These are phyloP conservation scores for Geranomyces michiganensis DNA, from an alignment of 192 early-diverging fungal genomes.

Conservation along the genomic window DNA sequence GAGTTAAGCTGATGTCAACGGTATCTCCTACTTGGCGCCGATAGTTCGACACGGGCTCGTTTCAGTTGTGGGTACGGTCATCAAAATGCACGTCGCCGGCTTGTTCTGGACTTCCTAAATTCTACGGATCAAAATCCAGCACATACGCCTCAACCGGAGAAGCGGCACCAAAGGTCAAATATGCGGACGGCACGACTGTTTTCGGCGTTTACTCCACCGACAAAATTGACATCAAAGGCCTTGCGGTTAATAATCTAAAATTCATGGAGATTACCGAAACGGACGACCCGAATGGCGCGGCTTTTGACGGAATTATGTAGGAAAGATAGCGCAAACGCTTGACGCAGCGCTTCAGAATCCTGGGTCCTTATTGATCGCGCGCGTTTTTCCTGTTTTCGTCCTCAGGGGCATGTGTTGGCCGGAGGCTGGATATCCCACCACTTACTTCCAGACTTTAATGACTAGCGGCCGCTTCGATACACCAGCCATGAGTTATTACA, in stretches of 20 bases:
- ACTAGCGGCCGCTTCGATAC: neutral
- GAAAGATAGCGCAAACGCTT: no score
- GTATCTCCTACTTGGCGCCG: no score
- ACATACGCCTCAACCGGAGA: slow-evolving; percentile 31
- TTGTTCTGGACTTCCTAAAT: slow-evolving; percentile 34
- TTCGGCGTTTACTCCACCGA: slow-evolving; percentile 39
- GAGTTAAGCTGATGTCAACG: no score
- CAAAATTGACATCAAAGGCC: slow-evolving; percentile 23
- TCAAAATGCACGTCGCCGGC: slow-evolving; percentile 31
- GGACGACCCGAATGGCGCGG: slow-evolving; percentile 14
- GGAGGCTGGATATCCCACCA: neutral
- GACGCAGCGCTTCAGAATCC: no score
- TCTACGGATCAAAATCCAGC: slow-evolving; percentile 27
- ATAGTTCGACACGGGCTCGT: slow-evolving; percentile 53
- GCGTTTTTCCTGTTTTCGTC: no score
- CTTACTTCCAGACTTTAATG: slow-evolving; percentile 34
- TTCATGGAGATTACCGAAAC: slow-evolving; percentile 23
- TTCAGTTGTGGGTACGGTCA: slow-evolving; percentile 48
- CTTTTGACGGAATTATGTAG: slow-evolving; percentile 37
- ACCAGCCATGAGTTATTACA: slow-evolving; percentile 22
- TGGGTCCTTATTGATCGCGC: no score
- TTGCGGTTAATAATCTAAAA: slow-evolving; percentile 16
- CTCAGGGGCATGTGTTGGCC: slow-evolving; percentile 38
- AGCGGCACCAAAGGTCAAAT: slow-evolving; percentile 25
- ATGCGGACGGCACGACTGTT: slow-evolving; percentile 42